phyloP scores from a whole-genome alignment of 768 basidiomycete species.

The Amanita polypyramis region DNA sequence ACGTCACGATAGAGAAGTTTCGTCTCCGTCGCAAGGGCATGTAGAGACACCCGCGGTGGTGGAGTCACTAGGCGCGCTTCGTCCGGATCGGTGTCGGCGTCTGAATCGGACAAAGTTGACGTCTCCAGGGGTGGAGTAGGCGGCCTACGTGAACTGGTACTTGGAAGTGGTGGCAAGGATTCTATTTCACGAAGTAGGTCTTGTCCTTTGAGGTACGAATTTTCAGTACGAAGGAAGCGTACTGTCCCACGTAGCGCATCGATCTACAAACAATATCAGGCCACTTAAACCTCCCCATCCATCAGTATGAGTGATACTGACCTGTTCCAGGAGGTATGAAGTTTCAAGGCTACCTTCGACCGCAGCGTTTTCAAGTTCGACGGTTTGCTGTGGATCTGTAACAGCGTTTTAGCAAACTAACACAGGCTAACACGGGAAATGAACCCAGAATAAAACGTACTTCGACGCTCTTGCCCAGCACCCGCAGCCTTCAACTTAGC shows the following conservation, averaged over 20 bases:
- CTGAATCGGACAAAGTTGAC: constrained; percentile 58
- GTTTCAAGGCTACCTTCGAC: constrained; percentile 82
- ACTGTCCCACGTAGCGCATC: constrained; percentile 87
- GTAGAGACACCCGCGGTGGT: constrained; percentile 40
- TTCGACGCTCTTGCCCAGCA: constrained; percentile 60
- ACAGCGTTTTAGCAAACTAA: constrained; percentile 16
- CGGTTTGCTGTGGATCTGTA: constrained; percentile 33
- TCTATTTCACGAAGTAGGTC: constrained; percentile 81
- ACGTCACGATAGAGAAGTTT: constrained; percentile 86
- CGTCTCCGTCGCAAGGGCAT: constrained; percentile 69
- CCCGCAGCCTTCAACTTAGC: constrained; percentile 64
- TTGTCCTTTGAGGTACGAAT: constrained; percentile 87
- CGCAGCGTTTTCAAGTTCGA: constrained; percentile 50
- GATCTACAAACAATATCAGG: constrained; percentile 36
- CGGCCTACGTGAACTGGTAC: constrained; percentile 27
- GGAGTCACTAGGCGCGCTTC: constrained; percentile 9
- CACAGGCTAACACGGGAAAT: not conserved
- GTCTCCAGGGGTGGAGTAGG: constrained; percentile 62
- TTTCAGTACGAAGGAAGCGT: constrained; percentile 88
- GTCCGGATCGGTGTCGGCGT: constrained; percentile 33
- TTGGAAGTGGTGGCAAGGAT: constrained; percentile 54
- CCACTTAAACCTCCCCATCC: constrained; percentile 6
- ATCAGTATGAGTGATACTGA: constrained; percentile 18
- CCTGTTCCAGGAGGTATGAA: constrained; percentile 83
- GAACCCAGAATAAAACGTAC: constrained; percentile 30